Conservation (phyloP, 2,329 filamentous ascomycete species). For the Trichoderma sp. region DNA sequence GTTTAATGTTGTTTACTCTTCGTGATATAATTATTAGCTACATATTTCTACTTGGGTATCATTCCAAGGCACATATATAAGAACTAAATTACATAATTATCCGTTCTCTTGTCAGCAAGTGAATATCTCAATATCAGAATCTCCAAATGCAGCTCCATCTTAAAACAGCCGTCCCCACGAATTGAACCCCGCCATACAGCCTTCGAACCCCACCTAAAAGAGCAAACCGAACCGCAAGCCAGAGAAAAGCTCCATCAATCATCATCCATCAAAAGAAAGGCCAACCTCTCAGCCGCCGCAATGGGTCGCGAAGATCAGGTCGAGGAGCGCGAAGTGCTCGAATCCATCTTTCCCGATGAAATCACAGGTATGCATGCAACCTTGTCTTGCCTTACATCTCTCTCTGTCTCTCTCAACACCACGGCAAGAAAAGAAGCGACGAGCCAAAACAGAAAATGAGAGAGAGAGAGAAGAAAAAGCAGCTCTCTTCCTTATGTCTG, state of each 20-base stretch:
- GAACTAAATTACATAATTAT: neutral
- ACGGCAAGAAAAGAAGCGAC: neutral
- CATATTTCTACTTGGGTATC: neutral
- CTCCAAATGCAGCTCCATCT: neutral
- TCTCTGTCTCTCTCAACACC: neutral
- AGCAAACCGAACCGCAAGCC: conserved; percentile 2
- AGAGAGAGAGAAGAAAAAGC: neutral
- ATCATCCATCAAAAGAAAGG: neutral
- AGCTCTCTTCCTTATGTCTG: too few relatives aligned
- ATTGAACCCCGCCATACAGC: conserved; percentile 37
- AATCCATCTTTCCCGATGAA: conserved; percentile 97
- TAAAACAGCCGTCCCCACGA: conserved; percentile 2
- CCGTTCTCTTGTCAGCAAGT: neutral
- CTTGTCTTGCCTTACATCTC: neutral
- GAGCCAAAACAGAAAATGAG: neutral
- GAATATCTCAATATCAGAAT: neutral
- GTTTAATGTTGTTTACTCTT: neutral
- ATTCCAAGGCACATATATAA: neutral
- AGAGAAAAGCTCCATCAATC: conserved; percentile 19
- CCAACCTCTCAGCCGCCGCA: conserved; percentile 19
- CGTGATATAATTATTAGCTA: neutral
- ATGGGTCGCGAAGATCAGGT: conserved; percentile 85
- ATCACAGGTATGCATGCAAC: conserved; percentile 70
- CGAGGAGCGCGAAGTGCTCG: conserved; percentile 96
- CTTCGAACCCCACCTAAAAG: conserved; percentile 34